Base-by-base conservation (phyloP, 495 filamentous ascomycete species). In the Terfezia claveryi region DNA sequence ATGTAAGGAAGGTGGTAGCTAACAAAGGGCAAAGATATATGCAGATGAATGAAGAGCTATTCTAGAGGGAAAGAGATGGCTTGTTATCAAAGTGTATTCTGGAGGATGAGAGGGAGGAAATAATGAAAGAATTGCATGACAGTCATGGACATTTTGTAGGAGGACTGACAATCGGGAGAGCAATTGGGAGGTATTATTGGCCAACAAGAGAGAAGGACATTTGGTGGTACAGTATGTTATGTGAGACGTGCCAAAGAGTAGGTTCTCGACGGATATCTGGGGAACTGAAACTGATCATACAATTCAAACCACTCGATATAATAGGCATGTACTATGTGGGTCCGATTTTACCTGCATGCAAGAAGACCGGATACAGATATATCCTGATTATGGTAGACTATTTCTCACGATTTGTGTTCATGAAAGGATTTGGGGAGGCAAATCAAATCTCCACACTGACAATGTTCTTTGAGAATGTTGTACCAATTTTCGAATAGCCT, bases 381-480 rank as follows among this genome's bases (percentile, higher is more conserved):
- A 55, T 55, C 1, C 53, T 55, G 2, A 49, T 55, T 49, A 23
- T 55, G 53, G 53, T 55, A 1, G 53, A 55, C 23, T 55, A 55
- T 5, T 55, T 55, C 2, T n/a, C 49, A 10, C 10, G 49, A 0
- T 44, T 71, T 11, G 69, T 70, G 6, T 83, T 81, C 57, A 79
- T 81, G 54, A 66, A 69, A 36, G 77, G 77, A 3, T 79, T 82
- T 57, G 65, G 69, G 10, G 71, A 74, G 58, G 75, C 73, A 16
- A 16, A 44, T 44, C 10, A 16, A 11, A 11, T 44, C 1, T 11
- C 10, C 2, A 16, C 16, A 0, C 10, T 11, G 16, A 44, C 38
- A 44, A 44, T 44, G 38, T 16, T 44, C 10, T 11, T 44, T 2
- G 38, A 44, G 38, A 44, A 44, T 44, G 16, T 44, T 1, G 2